A percentile compares a stretch with the other conserved stretches of the same genome.
Evolutionary conservation across 2,329 filamentous ascomycete genomes (phyloP).

Genomic region (Colletotrichum magnum): DNA sequence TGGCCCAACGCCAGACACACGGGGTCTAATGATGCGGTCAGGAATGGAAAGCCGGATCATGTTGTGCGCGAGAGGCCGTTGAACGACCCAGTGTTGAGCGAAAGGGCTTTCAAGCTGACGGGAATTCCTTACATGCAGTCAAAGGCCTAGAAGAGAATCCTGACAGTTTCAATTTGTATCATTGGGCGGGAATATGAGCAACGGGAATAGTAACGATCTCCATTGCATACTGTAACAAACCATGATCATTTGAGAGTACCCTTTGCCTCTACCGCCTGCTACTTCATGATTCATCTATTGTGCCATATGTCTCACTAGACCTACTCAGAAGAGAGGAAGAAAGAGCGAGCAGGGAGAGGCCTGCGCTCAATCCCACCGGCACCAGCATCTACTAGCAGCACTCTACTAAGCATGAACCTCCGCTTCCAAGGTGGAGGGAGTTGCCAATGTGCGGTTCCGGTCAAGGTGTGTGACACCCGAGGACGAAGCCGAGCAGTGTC

Average conservation of each 20-base stretch:
- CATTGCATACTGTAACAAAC: not conserved
- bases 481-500: not conserved
- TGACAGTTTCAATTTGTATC: not conserved
- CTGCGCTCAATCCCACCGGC: not conserved
- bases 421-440: no score
- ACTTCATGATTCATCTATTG: no score
- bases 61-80: constrained; percentile 55
- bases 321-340: not conserved
- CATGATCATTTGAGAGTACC: not conserved
- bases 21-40: constrained; percentile 42
- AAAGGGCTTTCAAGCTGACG: constrained; percentile 60
- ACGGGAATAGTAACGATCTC: not conserved
- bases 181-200: not conserved
- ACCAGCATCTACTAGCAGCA: no score
- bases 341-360: not conserved
- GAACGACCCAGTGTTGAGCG: constrained; percentile 55
- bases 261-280: not conserved
- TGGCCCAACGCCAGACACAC: constrained; percentile 58
- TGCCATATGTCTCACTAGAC: no score
- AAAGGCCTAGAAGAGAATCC: not conserved
- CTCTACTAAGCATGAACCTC: no score
- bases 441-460: no score
- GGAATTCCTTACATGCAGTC: constrained; percentile 59
- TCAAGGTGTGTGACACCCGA: not conserved
- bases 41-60: constrained; percentile 46